Evolutionary conservation across 768 basidiomycete genomes (phyloP), one percentile per base, ranked within the genome.

Genomic region (Calocybe gangraenosa): DNA sequence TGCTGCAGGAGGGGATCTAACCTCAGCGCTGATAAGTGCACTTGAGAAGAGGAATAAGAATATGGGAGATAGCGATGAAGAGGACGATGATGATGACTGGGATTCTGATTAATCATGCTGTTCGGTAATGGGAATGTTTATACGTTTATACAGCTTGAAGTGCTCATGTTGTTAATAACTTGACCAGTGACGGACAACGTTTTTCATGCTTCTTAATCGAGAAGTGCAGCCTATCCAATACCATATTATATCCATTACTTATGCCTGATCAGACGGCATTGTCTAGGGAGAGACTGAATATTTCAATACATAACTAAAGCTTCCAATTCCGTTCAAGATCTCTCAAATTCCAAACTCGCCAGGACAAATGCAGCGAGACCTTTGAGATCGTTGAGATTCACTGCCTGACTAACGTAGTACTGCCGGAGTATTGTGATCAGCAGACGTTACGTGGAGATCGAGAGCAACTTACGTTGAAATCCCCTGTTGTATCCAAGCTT

Each of bases 31-130:
- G 37, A 93, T 92, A 4, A 86, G 81, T 39, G 92, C 92, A 1
- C 64, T 97, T 50, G 66, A 83, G 55, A 80, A 85, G 60, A 69
- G 93, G 54, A 95, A 89, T 60, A 91, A 87, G 68, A 84, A 88
- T 58, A 67, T 95, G 54, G 92, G 87, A 2, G 90, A 92, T 54
- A 88, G 86, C 56, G 87, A 89, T 53, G 84, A 87, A 40, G 84
- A 86, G 17, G 86, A 87, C 3, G 83, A 83, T 0, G 83, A 85
- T 18, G 81, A 83, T 25, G 83, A 84, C 33, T 82, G 81, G 47
- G 86, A 85, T 60, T 77, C 73, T 68, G 75, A 72, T 56, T 71
- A 60, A 46, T 15, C 19, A 14, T n/a, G 5, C 5, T 6, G 25
- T 6, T 28, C 5, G 25, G 25, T 5, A 28, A 6, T 28, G 25